Percentiles rank a stretch among this genome's conserved stretches.
These are phyloP conservation scores for Pestalotiopsis sp. DNA, from an alignment of 2,329 filamentous ascomycete genomes.

Conservation along the genomic window DNA sequence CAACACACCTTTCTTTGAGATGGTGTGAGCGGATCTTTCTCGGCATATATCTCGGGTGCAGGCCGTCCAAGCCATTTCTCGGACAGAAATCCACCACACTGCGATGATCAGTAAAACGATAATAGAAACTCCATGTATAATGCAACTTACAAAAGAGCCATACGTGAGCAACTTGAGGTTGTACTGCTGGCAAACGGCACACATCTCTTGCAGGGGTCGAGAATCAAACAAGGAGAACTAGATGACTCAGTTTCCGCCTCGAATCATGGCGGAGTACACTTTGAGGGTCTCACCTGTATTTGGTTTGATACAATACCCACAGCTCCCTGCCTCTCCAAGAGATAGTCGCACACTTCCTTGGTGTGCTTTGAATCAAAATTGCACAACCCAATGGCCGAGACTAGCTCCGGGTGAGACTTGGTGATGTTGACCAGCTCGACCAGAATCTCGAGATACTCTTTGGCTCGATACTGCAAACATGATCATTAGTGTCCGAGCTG, in stretches of 20 bases:
- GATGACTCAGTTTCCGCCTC: background rate
- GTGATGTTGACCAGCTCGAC: slow-evolving; percentile 29
- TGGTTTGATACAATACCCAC: slow-evolving; percentile 34
- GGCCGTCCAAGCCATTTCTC: slow-evolving; percentile 31
- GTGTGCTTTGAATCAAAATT: slow-evolving; percentile 34
- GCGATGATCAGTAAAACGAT: background rate
- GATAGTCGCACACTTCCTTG: slow-evolving; percentile 32
- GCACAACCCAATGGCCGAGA: slow-evolving; percentile 33
- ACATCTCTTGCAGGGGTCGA: slow-evolving; percentile 30
- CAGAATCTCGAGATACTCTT: slow-evolving; percentile 35
- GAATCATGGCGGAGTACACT: background rate
- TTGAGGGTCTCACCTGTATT: slow-evolving; percentile 28
- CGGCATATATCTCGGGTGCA: slow-evolving; percentile 31
- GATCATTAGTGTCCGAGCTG: background rate
- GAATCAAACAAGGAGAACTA: slow-evolving; percentile 35
- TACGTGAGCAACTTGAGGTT: slow-evolving; percentile 33
- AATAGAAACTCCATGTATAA: background rate
- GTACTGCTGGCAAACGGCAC: slow-evolving; percentile 26
- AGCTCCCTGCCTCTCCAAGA: slow-evolving; percentile 25
- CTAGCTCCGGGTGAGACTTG: slow-evolving; percentile 26
- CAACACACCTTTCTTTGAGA: slow-evolving; percentile 33
- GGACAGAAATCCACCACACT: slow-evolving; percentile 36
- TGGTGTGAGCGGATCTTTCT: slow-evolving; percentile 29
- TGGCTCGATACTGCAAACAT: slow-evolving; percentile 29
- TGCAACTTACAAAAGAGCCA: slow-evolving; percentile 30